A percentile compares a stretch with the other conserved stretches of the same genome.
phyloP scores from a whole-genome alignment of 208 protist genomes.

The Acanthamoeba royreba region DNA sequence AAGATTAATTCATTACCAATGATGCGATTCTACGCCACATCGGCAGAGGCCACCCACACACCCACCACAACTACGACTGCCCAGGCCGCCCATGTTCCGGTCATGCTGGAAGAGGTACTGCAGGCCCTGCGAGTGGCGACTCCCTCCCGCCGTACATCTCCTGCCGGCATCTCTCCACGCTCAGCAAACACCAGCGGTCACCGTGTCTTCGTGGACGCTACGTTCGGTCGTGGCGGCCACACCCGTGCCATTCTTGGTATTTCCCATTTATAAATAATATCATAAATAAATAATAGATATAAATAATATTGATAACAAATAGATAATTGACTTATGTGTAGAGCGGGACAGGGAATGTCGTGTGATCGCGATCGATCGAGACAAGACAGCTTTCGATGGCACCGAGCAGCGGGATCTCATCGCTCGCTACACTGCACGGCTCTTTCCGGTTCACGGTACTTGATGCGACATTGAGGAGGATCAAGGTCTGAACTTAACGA shows the following conservation, averaged over 20 bases:
- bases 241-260: not conserved
- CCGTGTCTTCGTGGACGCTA: conserved; percentile 5
- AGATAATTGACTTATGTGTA: too few relatives aligned
- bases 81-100: not conserved
- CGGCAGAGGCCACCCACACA: too few relatives aligned
- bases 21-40: too few relatives aligned
- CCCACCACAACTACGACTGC: too few relatives aligned
- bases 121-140: not conserved
- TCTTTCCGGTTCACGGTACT: not conserved
- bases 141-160: not conserved
- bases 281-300: not conserved
- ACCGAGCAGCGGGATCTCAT: not conserved
- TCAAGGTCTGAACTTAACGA: too few relatives aligned
- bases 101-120: not conserved
- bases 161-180: not conserved
- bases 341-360: not conserved
- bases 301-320: too few relatives aligned
- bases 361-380: conserved; percentile 27
- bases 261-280: too few relatives aligned
- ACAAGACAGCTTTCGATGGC: not conserved
- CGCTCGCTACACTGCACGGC: not conserved
- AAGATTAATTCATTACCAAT: too few relatives aligned
- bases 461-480: not conserved
- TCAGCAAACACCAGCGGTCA: too few relatives aligned
- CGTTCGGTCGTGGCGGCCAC: conserved; percentile 41